These are phyloP conservation scores for Hyaloraphidium curvatum DNA, from an alignment of 192 early-diverging fungal species.

Conservation along the genomic window DNA sequence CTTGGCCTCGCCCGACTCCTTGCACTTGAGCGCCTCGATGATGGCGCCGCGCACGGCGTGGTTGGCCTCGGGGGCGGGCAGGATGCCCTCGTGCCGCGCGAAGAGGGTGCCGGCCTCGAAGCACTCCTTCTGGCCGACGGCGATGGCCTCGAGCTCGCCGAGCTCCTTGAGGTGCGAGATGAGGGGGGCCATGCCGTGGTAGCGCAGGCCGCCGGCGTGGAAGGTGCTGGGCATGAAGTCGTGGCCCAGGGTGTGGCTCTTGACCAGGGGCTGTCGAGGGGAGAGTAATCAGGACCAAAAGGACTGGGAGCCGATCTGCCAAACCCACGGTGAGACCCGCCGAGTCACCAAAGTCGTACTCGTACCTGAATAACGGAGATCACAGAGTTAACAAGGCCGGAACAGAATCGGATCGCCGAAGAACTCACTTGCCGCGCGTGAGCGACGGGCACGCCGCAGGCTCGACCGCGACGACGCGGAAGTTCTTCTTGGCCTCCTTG, in stretches of 20 bases:
- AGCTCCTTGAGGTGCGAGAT: constrained; percentile 1
- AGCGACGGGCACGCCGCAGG: neutral
- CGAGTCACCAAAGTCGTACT: constrained; percentile 4
- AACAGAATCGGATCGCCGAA: too few relatives aligned
- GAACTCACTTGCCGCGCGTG: neutral
- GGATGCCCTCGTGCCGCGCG: neutral
- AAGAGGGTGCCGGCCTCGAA: constrained; percentile 1
- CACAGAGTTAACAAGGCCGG: too few relatives aligned
- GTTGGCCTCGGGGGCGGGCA: constrained; percentile 3
- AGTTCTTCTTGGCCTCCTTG: neutral
- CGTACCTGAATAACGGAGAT: too few relatives aligned
- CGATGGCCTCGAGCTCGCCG: neutral
- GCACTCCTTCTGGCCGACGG: constrained; percentile 1
- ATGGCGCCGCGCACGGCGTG: neutral
- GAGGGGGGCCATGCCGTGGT: constrained; percentile 1
- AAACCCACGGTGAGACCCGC: neutral
- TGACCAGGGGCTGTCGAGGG: neutral
- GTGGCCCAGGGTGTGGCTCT: constrained; percentile 3
- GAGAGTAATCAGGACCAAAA: neutral
- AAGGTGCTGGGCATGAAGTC: constrained; percentile 1
- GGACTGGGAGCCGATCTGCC: neutral
- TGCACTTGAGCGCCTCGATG: constrained; percentile 2
- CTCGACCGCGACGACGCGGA: neutral
- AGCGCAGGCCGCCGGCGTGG: neutral
- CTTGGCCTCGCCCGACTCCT: neutral